A percentile compares a stretch with the other conserved stretches of the same genome.
phyloP scores from a whole-genome alignment of 116 monocot genomes.

The Trichopus zeylanicus region DNA sequence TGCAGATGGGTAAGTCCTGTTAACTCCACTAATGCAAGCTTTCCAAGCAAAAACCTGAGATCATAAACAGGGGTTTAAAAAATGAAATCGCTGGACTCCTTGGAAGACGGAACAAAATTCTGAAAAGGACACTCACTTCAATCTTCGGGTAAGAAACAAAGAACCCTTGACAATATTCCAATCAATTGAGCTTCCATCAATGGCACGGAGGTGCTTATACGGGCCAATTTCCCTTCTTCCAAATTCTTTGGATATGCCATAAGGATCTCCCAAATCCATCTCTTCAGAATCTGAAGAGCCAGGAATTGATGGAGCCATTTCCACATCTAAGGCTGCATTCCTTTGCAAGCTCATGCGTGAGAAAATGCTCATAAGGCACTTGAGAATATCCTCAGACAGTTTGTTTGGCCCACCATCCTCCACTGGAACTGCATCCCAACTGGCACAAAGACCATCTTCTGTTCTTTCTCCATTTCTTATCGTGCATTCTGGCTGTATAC shows the following conservation, averaged over 20 bases:
- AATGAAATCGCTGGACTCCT: not conserved
- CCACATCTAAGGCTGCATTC: conserved; percentile 7
- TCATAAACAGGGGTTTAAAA: not conserved
- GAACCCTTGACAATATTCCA: conserved; percentile 13
- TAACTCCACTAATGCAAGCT: conserved; percentile 62
- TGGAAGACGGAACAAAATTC: not conserved
- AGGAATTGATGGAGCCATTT: conserved; percentile 34
- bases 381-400: conserved; percentile 68
- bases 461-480: conserved; percentile 4
- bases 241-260: conserved; percentile 48
- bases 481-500: conserved; percentile 7
- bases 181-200: conserved; percentile 35
- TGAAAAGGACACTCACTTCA: conserved; percentile 59
- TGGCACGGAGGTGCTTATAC: conserved; percentile 43
- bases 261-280: conserved; percentile 39
- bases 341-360: conserved; percentile 18
- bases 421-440: too few species aligned
- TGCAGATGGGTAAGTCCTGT: conserved; percentile 65
- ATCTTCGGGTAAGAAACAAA: conserved; percentile 21
- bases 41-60: conserved; percentile 55
- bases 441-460: too few species aligned
- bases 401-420: conserved; percentile 45
- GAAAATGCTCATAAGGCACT: conserved; percentile 65
- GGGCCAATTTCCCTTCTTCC: conserved; percentile 80
- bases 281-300: conserved; percentile 28